A percentile compares a stretch with the other conserved stretches of the same genome.
Conservation (phyloP, 495 filamentous ascomycete species). For the Podospora anserina region DNA sequence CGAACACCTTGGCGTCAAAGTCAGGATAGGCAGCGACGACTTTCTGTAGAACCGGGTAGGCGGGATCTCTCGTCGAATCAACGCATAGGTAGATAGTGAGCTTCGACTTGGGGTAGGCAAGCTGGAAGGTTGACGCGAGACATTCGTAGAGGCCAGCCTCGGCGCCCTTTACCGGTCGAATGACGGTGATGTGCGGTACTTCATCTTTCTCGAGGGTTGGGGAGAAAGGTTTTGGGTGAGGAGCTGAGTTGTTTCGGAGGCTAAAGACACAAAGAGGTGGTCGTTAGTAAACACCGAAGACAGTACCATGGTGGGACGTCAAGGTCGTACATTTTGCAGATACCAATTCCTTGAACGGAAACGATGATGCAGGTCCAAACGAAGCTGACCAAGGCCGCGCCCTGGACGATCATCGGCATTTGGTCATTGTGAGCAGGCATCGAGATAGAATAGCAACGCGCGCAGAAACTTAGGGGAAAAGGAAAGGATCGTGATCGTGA, state of each 20-base stretch:
- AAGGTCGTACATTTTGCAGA: constrained; percentile 45
- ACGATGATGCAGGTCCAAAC: constrained; percentile 50
- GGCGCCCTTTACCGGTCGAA: constrained; percentile 90
- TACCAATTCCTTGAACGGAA: constrained; percentile 50
- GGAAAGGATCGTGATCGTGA: neutral
- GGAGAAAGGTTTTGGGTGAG: constrained; percentile 43
- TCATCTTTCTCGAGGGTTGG: constrained; percentile 42
- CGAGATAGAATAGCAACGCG: constrained; percentile 6
- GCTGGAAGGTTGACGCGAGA: constrained; percentile 82
- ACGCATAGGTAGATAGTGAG: constrained; percentile 84
- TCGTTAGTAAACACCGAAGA: constrained; percentile 4
- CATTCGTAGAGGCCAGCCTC: constrained; percentile 90
- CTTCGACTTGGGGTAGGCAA: constrained; percentile 73
- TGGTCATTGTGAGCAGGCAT: constrained; percentile 28
- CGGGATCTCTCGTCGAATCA: constrained; percentile 70
- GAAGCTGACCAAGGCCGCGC: constrained; percentile 44
- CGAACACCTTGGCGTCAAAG: constrained; percentile 68
- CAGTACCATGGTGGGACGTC: neutral
- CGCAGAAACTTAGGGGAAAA: constrained; percentile 6
- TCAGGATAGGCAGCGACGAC: constrained; percentile 67
- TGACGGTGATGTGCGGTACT: constrained; percentile 82
- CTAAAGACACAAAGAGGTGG: constrained; percentile 33
- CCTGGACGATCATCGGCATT: constrained; percentile 40
- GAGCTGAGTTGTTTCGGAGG: constrained; percentile 48
- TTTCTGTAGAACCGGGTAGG: constrained; percentile 67